Base-by-base conservation (phyloP, 495 filamentous ascomycete genomes). In the Rostrohypoxylon terebratum region DNA sequence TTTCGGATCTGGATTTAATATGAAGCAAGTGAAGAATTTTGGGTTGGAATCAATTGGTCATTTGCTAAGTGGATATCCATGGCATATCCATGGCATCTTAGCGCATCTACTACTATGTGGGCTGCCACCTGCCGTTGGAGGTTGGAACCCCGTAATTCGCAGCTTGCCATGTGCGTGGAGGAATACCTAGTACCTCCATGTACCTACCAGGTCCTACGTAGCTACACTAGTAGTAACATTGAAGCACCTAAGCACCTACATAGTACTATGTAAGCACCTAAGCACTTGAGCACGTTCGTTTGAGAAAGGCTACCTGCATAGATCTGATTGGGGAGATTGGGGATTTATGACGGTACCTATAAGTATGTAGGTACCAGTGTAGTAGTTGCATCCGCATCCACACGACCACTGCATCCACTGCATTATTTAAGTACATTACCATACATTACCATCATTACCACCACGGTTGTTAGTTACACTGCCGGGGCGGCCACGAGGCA, bases 131-230 rank as follows among this genome's bases (percentile, higher is more conserved):
- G 66, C 71, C 71, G 61, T 74, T 74, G 62, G 59, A 70, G 57
- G 71, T 54, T 74, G 71, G 61, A 73, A 73, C 59, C 71, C 71
- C 66, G 71, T 73, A 55, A 73, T 73, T 73, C 61, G 66, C 59
- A 63, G 71, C 71, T 74, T 69, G 71, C 71, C 71, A 74, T 74
- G 71, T 74, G 71, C 71, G 59, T 74, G 66, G 66, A 74, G 71
- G 61, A 69, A 28, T 28, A 28, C 28, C 28, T 28, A 28, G 28
- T 28, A 28, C 28, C n/a, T n/a, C n/a, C n/a, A n/a, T n/a, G n/a
- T n/a, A n/a, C n/a, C n/a, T n/a, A n/a, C n/a, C n/a, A n/a, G n/a
- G n/a, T n/a, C n/a, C n/a, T n/a, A n/a, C n/a, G n/a, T n/a, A n/a
- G n/a, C n/a, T n/a, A n/a, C n/a, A n/a, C n/a, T n/a, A n/a, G n/a